These are phyloP conservation scores for Exophiala alcalophila DNA, from an alignment of 2,329 filamentous ascomycete genomes.

Conservation along the genomic window DNA sequence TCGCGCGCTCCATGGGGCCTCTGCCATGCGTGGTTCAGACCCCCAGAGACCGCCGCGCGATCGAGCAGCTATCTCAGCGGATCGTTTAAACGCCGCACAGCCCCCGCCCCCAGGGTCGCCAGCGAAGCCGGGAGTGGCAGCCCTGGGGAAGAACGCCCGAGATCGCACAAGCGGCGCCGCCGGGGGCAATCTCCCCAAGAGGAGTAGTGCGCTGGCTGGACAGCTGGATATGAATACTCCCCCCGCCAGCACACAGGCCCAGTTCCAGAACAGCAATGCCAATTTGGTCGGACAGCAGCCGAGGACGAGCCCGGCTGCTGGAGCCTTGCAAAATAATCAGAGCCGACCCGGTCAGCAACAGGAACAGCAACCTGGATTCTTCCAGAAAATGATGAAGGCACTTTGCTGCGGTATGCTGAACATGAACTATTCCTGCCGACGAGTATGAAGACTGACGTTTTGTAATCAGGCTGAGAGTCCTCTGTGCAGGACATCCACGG, in stretches of 20 bases:
- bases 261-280: conserved; percentile 93
- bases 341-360: conserved; percentile 50
- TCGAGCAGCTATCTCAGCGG: conserved; percentile 67
- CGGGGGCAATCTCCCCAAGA: conserved; percentile 40
- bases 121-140: conserved; percentile 66
- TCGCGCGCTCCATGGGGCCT: conserved; percentile 73
- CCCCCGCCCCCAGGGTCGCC: conserved; percentile 76
- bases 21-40: conserved; percentile 40
- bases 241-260: conserved; percentile 87
- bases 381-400: conserved; percentile 89
- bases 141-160: conserved; percentile 58
- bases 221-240: conserved; percentile 71
- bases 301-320: conserved; percentile 56
- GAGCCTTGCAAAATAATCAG: conserved; percentile 58
- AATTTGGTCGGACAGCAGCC: conserved; percentile 68
- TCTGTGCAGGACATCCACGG: no score
- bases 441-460: conserved; percentile 3
- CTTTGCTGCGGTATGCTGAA: conserved; percentile 74
- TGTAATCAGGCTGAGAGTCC: conserved; percentile 10
- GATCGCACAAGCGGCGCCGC: conserved; percentile 71
- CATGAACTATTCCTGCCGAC: not conserved
- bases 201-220: conserved; percentile 35
- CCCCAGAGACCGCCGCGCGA: conserved; percentile 51
- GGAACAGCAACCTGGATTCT: conserved; percentile 73
- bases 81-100: conserved; percentile 92